Percentiles rank a stretch among this genome's conserved stretches.
Conservation (phyloP, 2,329 filamentous ascomycete genomes). For the Alternaria viburni region DNA sequence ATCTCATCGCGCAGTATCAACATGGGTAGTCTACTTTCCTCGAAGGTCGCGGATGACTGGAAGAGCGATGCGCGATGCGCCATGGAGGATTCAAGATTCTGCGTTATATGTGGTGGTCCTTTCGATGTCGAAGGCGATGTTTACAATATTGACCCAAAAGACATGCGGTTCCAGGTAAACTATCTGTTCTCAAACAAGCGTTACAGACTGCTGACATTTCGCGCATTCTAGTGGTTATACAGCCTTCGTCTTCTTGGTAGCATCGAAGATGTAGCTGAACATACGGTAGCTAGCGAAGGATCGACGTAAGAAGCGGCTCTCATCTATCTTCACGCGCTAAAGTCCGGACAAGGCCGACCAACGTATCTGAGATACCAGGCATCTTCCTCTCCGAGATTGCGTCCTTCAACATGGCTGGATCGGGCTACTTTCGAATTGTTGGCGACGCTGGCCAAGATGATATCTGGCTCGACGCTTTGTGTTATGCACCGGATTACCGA, state of each 20-base stretch:
- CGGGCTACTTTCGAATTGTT: slow-evolving; percentile 22
- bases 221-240: slow-evolving; percentile 31
- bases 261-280: slow-evolving; percentile 11
- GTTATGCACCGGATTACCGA: slow-evolving; percentile 12
- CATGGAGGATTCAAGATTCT: slow-evolving; percentile 33
- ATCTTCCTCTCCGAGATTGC: slow-evolving; percentile 30
- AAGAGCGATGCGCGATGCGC: slow-evolving; percentile 23
- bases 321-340: background rate
- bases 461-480: slow-evolving; percentile 22
- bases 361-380: slow-evolving; percentile 8
- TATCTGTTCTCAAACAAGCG: background rate
- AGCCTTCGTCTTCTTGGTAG: slow-evolving; percentile 28
- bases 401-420: slow-evolving; percentile 16
- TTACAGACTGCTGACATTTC: background rate
- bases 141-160: slow-evolving; percentile 27
- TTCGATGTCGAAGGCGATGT: slow-evolving; percentile 32
- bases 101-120: slow-evolving; percentile 35
- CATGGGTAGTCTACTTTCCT: slow-evolving; percentile 25
- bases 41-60: slow-evolving; percentile 9
- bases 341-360: slow-evolving; percentile 3
- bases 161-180: slow-evolving; percentile 25
- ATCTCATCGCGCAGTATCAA: background rate
- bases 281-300: slow-evolving; percentile 14
- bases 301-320: slow-evolving; percentile 3
- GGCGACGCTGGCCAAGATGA: slow-evolving; percentile 14